These are phyloP conservation scores for Brassica hybrid DNA, from an alignment of 441 rosid species.

Conservation along the genomic window DNA sequence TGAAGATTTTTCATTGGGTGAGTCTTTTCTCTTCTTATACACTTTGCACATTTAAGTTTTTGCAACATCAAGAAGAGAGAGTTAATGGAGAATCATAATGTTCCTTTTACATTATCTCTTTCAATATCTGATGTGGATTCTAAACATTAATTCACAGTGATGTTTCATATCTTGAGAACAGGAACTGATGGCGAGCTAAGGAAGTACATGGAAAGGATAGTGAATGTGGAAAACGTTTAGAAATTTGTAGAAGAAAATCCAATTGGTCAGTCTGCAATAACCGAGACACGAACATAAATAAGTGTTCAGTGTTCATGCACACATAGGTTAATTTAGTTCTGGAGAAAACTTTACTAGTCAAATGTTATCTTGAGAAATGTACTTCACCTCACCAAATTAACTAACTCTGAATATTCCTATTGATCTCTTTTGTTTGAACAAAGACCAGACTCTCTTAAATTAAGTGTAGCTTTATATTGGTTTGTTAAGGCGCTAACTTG, in stretches of 20 bases:
- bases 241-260: conserved; percentile 60
- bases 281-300: conserved; percentile 29
- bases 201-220: conserved; percentile 56
- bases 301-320: no score
- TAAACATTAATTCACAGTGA: no score
- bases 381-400: conserved; percentile 9
- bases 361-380: background rate
- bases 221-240: conserved; percentile 48
- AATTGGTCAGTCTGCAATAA: conserved; percentile 63
- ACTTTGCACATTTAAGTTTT: background rate
- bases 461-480: background rate
- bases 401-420: background rate
- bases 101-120: no score
- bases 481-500: no score
- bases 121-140: no score
- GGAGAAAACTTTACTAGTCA: background rate
- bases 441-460: background rate
- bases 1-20: conserved; percentile 60
- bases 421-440: background rate
- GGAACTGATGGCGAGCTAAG: conserved; percentile 64
- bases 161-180: conserved; percentile 33
- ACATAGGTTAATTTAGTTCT: no score
- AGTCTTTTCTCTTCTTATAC: conserved; percentile 35
- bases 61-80: background rate
- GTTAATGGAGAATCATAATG: background rate